phyloP scores from a whole-genome alignment of 106 monocot species.

The Acorus gramineus region DNA sequence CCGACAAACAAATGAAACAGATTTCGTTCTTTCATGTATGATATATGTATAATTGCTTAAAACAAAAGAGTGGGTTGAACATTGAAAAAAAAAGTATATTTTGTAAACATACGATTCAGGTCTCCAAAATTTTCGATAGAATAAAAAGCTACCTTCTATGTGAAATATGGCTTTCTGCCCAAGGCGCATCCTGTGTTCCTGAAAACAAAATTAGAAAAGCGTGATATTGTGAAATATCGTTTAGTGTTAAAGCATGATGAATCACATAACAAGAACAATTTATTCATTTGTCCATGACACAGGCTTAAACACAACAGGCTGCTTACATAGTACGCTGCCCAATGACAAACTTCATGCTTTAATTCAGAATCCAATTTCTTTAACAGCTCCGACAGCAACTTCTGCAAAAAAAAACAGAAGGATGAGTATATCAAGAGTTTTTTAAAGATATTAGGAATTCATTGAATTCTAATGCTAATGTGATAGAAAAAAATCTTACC shows the following conservation, averaged over 20 bases:
- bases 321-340: constrained; percentile 98
- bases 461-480: too few relatives aligned
- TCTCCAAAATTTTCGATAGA: too few relatives aligned
- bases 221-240: too few relatives aligned
- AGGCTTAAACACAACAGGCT: not conserved
- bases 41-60: not conserved
- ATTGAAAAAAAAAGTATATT: not conserved
- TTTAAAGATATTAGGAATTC: too few relatives aligned
- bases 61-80: not conserved
- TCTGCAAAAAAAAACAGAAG: constrained; percentile 37
- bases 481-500: constrained; percentile 22
- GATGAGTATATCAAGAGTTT: too few relatives aligned
- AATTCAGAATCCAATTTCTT: constrained; percentile 92
- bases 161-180: constrained; percentile 94
- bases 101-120: too few relatives aligned
- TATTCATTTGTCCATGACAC: too few relatives aligned
- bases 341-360: constrained; percentile 97
- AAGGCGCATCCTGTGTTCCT: constrained; percentile 94
- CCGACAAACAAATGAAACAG: too few relatives aligned
- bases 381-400: constrained; percentile 76
- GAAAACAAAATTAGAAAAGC: not conserved
- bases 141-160: constrained; percentile 59
- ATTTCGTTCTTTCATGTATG: too few relatives aligned
- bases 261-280: too few relatives aligned
- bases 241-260: not conserved